These are phyloP conservation scores for Toxicodendron radicans DNA, from an alignment of 345 rosid genomes.

Conservation along the genomic window DNA sequence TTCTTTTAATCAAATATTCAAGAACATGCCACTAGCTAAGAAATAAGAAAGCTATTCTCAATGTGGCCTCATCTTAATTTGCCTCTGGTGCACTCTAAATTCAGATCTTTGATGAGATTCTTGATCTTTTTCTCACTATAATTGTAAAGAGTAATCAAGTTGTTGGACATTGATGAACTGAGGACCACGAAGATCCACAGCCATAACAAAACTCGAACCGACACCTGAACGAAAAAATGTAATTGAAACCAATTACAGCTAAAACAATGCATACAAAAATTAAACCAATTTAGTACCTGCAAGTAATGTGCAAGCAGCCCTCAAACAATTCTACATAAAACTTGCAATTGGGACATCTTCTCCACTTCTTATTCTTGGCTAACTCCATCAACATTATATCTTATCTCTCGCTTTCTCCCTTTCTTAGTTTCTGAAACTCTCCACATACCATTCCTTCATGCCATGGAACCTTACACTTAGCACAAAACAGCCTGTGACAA, in stretches of 20 bases:
- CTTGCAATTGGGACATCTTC: slow-evolving; percentile 41
- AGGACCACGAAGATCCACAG: slow-evolving; percentile 34
- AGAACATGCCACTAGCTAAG: too few relatives aligned
- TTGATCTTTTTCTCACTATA: too few relatives aligned
- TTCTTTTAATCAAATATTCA: too few relatives aligned
- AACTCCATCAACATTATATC: slow-evolving; percentile 42
- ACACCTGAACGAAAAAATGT: slow-evolving; percentile 28
- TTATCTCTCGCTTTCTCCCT: slow-evolving; percentile 24
- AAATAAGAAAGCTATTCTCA: too few relatives aligned
- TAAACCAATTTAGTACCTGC: slow-evolving; percentile 32
- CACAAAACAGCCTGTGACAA: slow-evolving; percentile 38
- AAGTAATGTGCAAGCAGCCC: slow-evolving; percentile 42
- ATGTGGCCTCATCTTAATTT: too few relatives aligned
- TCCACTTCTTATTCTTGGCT: slow-evolving; percentile 49
- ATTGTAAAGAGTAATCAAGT: not conserved
- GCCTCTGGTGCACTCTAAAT: too few relatives aligned
- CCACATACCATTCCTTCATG: slow-evolving; percentile 28
- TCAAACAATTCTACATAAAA: slow-evolving; percentile 36
- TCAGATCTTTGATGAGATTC: too few relatives aligned
- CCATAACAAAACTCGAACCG: slow-evolving; percentile 42
- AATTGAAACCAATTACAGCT: not conserved
- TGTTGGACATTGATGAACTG: slow-evolving; percentile 19
- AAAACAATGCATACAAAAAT: not conserved
- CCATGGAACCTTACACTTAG: slow-evolving; percentile 34
- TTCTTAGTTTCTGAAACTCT: slow-evolving; percentile 38